Base-by-base conservation (phyloP, 2,329 filamentous ascomycete genomes). In the Capronia epimyces region DNA sequence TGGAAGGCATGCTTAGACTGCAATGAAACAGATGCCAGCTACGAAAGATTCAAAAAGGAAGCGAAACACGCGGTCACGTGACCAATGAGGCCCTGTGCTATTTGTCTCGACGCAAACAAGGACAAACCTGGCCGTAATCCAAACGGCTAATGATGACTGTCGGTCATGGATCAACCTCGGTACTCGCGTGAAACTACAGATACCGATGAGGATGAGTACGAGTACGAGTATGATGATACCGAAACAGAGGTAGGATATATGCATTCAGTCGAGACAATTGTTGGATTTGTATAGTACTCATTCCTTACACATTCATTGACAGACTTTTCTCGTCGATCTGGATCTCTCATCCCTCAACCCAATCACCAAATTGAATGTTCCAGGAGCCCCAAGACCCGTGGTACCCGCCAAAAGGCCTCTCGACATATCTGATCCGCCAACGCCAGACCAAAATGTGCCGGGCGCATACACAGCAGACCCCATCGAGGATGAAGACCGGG, bases 271-370 rank as follows among this genome's bases (percentile, higher is more conserved):
- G n/a, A 45, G 22, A 27, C 16, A 20, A 12, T 31, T 25, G 27
- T 36, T 18, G 37, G 24, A n/a, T 6, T 10, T 27, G 24, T 25
- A 31, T 31, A 37, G 34, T 43, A 37, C 55, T 43, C 41, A 27
- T 42, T 47, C 21, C 24, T 53, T 53, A 42, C 43, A 32, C 44
- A n/a, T 18, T 18, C 18, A 15, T 21, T 43, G 27, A 37, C 46
- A 83, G 71, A 75, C 76, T 49, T 76, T 81, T 60, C 82, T 80
- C 62, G 70, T 84, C 48, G 80, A 79, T 34, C 67, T 83, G 52
- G 81, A 84, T 63, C 67, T 83, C 25, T 77, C 71, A 22, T 70
- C 73, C 31, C 61, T 65, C 46, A 68, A 72, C 49, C 66, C 69
- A n/a, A 63, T 60, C 27, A 63, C 69, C 24, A 66, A 67, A 12